phyloP scores from a whole-genome alignment of 1,284 basidiomycete species.

The Microstroma glucosiphilum region DNA sequence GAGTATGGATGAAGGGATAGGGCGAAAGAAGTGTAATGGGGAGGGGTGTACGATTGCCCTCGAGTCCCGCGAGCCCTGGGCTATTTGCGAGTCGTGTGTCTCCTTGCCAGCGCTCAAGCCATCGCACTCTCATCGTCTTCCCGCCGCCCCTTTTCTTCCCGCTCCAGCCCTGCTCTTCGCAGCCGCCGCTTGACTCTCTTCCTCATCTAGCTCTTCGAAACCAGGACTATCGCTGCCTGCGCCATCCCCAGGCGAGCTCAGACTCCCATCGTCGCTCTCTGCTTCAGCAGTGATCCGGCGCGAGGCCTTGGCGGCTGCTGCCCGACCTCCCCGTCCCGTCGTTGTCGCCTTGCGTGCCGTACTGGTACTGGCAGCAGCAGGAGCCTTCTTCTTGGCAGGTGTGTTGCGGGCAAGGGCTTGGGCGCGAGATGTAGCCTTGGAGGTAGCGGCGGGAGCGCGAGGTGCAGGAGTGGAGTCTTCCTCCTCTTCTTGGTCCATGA shows the following conservation, averaged over 20 bases:
- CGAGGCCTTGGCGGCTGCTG: no score
- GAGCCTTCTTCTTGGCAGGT: slow-evolving; percentile 1
- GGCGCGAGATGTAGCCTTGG: background rate
- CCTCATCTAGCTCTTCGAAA: background rate
- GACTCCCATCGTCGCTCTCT: no score
- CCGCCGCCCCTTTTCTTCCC: no score
- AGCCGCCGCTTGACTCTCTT: background rate
- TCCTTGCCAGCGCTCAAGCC: no score
- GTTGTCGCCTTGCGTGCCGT: background rate
- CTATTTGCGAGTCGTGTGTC: no score
- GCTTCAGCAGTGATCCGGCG: no score
- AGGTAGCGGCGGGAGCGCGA: background rate
- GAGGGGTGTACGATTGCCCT: no score
- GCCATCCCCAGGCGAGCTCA: background rate
- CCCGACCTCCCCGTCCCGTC: background rate
- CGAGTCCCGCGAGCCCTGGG: no score
- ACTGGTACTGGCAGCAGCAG: background rate
- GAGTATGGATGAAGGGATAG: no score
- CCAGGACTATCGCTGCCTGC: background rate
- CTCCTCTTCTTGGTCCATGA: background rate
- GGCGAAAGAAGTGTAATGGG: no score
- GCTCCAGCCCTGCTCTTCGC: no score
- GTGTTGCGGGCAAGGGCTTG: background rate
- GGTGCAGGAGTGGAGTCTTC: slow-evolving; percentile 2
- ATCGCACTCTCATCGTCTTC: no score